Evolutionary conservation across 164 flowering plant genomes (phyloP), one percentile per base, ranked within the genome.

Genomic region (Warburgia ugandensis): DNA sequence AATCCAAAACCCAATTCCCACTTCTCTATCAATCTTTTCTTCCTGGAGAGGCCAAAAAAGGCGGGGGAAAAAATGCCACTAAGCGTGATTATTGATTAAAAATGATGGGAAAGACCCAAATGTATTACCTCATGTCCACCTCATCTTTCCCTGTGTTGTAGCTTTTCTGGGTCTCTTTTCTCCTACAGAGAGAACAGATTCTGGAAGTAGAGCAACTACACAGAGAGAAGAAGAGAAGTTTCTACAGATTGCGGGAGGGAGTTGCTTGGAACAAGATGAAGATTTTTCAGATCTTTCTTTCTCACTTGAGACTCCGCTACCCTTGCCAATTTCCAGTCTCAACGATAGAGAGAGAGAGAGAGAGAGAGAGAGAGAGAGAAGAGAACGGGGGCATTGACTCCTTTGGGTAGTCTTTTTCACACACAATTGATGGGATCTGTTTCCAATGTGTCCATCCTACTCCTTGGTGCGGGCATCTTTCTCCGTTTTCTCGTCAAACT

Each of bases 1-100:
- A n/a, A n/a, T n/a, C 45, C 55, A 52, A 36, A 49, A 29, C 16
- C 45, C 51, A 52, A 52, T 42, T 42, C 27, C 45, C 27, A 8
- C 20, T 42, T 27, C 13, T 2, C 42, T 38, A n/a, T n/a, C n/a
- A n/a, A n/a, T n/a, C n/a, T n/a, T n/a, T n/a, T n/a, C n/a, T n/a
- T n/a, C n/a, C n/a, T n/a, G n/a, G n/a, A n/a, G n/a, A n/a, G n/a
- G n/a, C n/a, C n/a, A n/a, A n/a, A n/a, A n/a, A n/a, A n/a, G n/a
- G n/a, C n/a, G n/a, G n/a, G n/a, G n/a, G n/a, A n/a, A n/a, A n/a
- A n/a, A n/a, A n/a, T n/a, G n/a, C n/a, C n/a, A n/a, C n/a, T n/a
- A n/a, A n/a, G n/a, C n/a, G n/a, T n/a, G n/a, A n/a, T n/a, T n/a
- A n/a, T n/a, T n/a, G n/a, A n/a, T n/a, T n/a, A n/a, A n/a, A n/a